Conservation (phyloP, 2,329 filamentous ascomycete species). For the Sordariomycetes sp. region DNA sequence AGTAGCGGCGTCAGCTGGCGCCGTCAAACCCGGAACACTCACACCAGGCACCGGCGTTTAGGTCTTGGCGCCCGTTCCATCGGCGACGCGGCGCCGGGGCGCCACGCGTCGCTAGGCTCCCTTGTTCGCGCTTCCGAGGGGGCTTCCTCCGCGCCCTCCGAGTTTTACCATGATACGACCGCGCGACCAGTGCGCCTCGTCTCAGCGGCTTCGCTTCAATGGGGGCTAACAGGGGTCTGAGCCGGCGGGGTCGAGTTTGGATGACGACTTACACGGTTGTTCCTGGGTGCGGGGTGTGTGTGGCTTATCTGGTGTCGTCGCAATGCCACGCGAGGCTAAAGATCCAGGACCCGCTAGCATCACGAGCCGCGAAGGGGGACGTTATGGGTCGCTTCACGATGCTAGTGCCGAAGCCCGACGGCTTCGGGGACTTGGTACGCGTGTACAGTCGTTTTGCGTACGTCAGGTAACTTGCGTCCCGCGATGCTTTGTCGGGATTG, state of each 20-base stretch:
- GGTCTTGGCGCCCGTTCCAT: background rate
- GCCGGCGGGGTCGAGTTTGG: background rate
- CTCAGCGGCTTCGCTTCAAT: background rate
- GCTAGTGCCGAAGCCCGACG: background rate
- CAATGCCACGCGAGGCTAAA: background rate
- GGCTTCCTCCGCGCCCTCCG: background rate
- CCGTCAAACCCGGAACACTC: background rate
- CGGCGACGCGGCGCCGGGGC: background rate
- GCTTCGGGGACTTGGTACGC: background rate
- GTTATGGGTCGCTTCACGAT: background rate
- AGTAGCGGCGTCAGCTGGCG: background rate
- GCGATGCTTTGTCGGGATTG: background rate
- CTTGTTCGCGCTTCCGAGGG: background rate
- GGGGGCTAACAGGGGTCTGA: background rate
- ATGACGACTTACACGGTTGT: background rate
- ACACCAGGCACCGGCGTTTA: background rate
- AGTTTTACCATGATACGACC: background rate
- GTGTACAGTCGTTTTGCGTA: background rate
- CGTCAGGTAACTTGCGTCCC: background rate
- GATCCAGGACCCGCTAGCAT: background rate
- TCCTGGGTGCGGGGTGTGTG: background rate
- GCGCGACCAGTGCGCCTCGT: background rate
- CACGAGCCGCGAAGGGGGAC: background rate
- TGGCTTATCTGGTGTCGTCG: background rate
- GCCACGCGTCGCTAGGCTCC: background rate